A percentile compares a stretch with the other conserved stretches of the same genome.
phyloP scores from a whole-genome alignment of 2,329 filamentous ascomycete genomes.

The Tothia fuscella region DNA sequence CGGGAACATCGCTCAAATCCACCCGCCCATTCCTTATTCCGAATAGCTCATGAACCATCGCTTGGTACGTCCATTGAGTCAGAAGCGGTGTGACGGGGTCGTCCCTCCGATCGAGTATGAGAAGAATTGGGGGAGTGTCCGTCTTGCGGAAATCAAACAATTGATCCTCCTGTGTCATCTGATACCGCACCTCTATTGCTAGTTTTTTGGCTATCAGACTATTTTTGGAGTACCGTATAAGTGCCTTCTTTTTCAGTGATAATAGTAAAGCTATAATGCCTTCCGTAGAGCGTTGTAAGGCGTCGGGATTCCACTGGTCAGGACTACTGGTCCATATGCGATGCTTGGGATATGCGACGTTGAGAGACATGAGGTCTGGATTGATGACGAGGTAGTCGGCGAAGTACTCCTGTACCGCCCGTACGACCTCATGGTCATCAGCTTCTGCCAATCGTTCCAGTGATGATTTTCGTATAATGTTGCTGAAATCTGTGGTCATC shows the following conservation, averaged over 20 bases:
- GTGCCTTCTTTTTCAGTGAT: conserved; percentile 88
- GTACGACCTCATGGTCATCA: conserved; percentile 95
- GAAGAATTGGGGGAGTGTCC: conserved; percentile 84
- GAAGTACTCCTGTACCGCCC: conserved; percentile 87
- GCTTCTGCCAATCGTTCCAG: conserved; percentile 89
- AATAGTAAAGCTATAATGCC: conserved; percentile 74
- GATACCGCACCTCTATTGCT: conserved; percentile 81
- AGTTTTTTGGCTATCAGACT: conserved; percentile 86
- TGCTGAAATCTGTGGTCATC: conserved; percentile 62
- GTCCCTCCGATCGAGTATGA: conserved; percentile 82
- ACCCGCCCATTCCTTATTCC: conserved; percentile 94
- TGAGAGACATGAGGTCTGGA: conserved; percentile 78
- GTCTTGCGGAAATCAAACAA: conserved; percentile 92
- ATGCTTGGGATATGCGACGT: conserved; percentile 58
- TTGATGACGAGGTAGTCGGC: conserved; percentile 94
- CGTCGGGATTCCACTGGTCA: conserved; percentile 84
- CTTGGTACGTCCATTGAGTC: conserved; percentile 98
- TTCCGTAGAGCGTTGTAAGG: conserved; percentile 75
- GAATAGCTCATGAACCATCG: conserved; percentile 96
- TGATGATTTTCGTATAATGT: conserved; percentile 92
- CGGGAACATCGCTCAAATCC: conserved; percentile 70
- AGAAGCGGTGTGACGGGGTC: conserved; percentile 90
- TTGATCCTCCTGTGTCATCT: conserved; percentile 90
- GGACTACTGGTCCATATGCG: conserved; percentile 71
- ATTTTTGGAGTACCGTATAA: conserved; percentile 87